phyloP scores from a whole-genome alignment of 164 flowering plant species.

The Liquidambar formosana region DNA sequence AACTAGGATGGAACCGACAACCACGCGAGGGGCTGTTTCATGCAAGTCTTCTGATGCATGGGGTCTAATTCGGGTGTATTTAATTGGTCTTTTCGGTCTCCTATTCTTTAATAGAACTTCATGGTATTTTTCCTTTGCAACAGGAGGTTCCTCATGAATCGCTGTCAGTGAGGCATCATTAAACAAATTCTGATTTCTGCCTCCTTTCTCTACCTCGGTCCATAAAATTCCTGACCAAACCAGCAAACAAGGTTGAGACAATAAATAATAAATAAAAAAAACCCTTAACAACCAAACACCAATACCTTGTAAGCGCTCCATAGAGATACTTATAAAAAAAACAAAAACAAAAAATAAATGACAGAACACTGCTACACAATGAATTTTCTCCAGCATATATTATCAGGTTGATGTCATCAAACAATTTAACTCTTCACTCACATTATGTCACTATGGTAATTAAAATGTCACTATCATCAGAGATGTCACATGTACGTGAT shows the following conservation, averaged over 20 bases:
- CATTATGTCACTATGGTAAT: background rate
- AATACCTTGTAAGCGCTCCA: background rate
- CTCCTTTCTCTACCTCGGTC: conserved; percentile 26
- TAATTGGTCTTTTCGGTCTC: conserved; percentile 11
- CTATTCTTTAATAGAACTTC: conserved; percentile 41
- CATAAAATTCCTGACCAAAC: conserved; percentile 37
- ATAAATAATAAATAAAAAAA: too few relatives aligned
- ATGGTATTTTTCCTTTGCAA: conserved; percentile 21
- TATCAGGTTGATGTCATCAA: background rate
- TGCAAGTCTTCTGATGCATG: conserved; percentile 20
- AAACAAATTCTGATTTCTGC: conserved; percentile 10
- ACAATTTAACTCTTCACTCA: background rate
- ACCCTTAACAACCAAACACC: background rate
- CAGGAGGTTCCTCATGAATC: conserved; percentile 11
- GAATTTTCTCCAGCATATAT: too few relatives aligned
- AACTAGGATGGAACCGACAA: conserved; percentile 59
- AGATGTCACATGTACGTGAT: too few relatives aligned
- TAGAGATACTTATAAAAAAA: background rate
- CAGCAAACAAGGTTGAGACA: background rate
- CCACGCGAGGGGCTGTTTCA: conserved; percentile 26
- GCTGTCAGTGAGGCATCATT: conserved; percentile 18
- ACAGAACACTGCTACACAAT: too few relatives aligned
- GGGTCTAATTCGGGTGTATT: conserved; percentile 18
- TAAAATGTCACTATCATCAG: background rate
- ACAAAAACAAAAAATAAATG: background rate